These are phyloP conservation scores for Sclerotinia glacialis DNA, from an alignment of 2,329 filamentous ascomycete species.

Conservation along the genomic window DNA sequence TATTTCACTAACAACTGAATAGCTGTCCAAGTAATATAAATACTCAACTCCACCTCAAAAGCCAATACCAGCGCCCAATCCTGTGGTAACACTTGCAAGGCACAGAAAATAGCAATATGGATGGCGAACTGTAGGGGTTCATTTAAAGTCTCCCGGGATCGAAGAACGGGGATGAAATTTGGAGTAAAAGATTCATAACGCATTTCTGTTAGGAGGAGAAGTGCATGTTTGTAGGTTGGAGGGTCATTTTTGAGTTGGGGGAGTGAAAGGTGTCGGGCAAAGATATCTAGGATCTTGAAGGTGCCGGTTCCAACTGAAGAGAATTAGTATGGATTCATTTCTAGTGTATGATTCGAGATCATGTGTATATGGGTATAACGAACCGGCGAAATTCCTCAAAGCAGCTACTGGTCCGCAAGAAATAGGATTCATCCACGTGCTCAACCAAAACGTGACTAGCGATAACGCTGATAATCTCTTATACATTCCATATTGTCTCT, in stretches of 20 bases:
- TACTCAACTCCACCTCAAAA: constrained; percentile 42
- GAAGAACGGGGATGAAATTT: constrained; percentile 41
- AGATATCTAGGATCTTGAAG: constrained; percentile 45
- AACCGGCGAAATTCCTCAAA: constrained; percentile 41
- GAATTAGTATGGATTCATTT: neutral
- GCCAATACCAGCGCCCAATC: constrained; percentile 40
- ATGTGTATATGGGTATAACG: constrained; percentile 17
- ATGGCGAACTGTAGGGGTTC: constrained; percentile 41
- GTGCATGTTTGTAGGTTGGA: constrained; percentile 36
- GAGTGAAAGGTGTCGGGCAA: constrained; percentile 39
- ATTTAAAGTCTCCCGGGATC: constrained; percentile 39
- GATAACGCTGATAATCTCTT: constrained; percentile 32
- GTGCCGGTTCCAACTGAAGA: constrained; percentile 40
- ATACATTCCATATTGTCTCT: constrained; percentile 31
- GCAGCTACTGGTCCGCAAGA: constrained; percentile 38
- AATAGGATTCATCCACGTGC: constrained; percentile 37
- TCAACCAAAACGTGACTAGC: constrained; percentile 33
- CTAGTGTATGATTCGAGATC: too few species aligned
- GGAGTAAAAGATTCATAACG: constrained; percentile 46
- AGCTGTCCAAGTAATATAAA: constrained; percentile 44
- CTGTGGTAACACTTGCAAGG: constrained; percentile 42
- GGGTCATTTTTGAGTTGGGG: constrained; percentile 33
- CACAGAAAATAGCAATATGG: constrained; percentile 39
- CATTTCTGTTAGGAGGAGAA: constrained; percentile 43
- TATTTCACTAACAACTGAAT: constrained; percentile 43